Evolutionary conservation across 768 basidiomycete species (phyloP).

Genomic region (Tulasnella sp.): DNA sequence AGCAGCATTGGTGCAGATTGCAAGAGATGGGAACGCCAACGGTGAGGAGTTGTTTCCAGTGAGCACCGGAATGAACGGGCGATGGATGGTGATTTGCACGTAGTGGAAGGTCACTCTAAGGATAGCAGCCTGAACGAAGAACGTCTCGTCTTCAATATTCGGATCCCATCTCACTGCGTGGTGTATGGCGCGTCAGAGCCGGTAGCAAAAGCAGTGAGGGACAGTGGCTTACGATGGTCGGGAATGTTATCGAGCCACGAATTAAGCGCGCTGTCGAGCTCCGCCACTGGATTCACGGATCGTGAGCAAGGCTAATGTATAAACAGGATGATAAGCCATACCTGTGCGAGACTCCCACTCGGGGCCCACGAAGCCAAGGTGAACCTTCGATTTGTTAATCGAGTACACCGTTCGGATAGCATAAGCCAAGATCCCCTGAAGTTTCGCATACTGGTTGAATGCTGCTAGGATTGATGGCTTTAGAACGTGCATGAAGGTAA

Average conservation of each 20-base stretch:
- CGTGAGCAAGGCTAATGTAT: background rate
- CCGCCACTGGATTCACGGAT: slow-evolving; percentile 40
- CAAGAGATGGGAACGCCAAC: slow-evolving; percentile 51
- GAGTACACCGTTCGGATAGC: slow-evolving; percentile 61
- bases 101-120: slow-evolving; percentile 52
- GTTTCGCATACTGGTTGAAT: slow-evolving; percentile 43
- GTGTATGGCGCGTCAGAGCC: background rate
- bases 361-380: slow-evolving; percentile 38
- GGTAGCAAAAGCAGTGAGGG: background rate
- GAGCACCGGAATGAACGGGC: slow-evolving; percentile 53
- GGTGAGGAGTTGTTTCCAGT: slow-evolving; percentile 36
- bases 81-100: slow-evolving; percentile 61
- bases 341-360: slow-evolving; percentile 51
- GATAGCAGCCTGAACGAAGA: slow-evolving; percentile 48
- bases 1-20: slow-evolving; percentile 74
- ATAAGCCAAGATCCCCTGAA: slow-evolving; percentile 51
- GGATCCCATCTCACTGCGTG: slow-evolving; percentile 46
- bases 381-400: slow-evolving; percentile 49
- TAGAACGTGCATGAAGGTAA: too few species aligned
- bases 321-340: background rate
- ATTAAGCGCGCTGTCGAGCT: slow-evolving; percentile 56
- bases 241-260: slow-evolving; percentile 64
- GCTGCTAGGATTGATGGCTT: slow-evolving; percentile 41
- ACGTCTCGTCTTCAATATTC: slow-evolving; percentile 35
- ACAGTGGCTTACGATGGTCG: slow-evolving; percentile 38